Percentiles rank a stretch among this genome's conserved stretches.
Conservation (phyloP, 2,329 filamentous ascomycete genomes). For the Talaromyces funiculosus region DNA sequence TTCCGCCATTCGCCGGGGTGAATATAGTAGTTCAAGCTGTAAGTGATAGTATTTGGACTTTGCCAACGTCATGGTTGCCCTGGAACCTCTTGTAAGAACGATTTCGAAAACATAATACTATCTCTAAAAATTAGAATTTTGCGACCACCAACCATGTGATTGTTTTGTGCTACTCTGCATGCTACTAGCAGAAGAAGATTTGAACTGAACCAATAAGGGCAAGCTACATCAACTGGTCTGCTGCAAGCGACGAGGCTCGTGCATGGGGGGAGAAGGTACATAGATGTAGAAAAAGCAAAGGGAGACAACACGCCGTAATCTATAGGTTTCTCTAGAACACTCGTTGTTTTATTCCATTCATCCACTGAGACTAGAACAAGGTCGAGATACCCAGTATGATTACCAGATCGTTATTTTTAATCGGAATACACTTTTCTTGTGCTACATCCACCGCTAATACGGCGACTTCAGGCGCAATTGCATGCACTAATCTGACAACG, state of each 20-base stretch:
- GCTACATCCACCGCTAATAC: background rate
- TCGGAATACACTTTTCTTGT: background rate
- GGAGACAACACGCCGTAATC: background rate
- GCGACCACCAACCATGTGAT: background rate
- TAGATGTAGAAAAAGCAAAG: background rate
- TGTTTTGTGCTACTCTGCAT: background rate
- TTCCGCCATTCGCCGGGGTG: too few species aligned
- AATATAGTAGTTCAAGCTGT: too few species aligned
- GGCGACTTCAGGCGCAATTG: background rate
- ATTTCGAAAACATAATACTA: background rate
- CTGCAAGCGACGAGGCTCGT: background rate
- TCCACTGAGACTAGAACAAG: background rate
- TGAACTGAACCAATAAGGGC: background rate
- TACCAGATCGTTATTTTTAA: background rate
- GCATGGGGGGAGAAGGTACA: background rate
- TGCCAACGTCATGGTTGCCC: too few species aligned
- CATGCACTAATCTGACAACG: conserved; percentile 5
- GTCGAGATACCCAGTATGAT: background rate
- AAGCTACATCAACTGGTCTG: background rate
- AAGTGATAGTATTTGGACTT: too few species aligned
- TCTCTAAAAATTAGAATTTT: background rate
- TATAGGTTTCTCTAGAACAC: too few species aligned
- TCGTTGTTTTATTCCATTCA: background rate
- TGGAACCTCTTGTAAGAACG: background rate
- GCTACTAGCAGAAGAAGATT: background rate